Conservation (phyloP, 2,329 filamentous ascomycete genomes). For the Aspergillus sp. region DNA sequence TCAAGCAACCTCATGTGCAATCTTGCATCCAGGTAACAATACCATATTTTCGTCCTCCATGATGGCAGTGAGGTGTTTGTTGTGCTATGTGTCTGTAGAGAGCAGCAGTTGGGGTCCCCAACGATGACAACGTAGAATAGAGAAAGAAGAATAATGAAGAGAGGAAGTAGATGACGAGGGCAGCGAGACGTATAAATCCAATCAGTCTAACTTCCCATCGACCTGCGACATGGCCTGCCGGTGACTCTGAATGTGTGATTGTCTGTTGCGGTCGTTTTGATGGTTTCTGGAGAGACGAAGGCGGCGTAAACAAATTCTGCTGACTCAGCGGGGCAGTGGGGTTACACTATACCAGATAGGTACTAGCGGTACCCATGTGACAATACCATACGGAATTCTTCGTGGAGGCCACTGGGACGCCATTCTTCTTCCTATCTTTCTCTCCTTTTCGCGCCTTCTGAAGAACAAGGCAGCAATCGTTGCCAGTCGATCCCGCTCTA, state of each 20-base stretch:
- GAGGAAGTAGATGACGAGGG: no score
- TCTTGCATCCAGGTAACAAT: constrained; percentile 5
- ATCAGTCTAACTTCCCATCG: no score
- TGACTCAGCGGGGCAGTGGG: constrained; percentile 21
- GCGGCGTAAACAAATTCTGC: constrained; percentile 25
- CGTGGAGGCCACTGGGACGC: neutral
- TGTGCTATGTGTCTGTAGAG: no score
- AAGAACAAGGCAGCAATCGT: no score
- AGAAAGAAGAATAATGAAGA: no score
- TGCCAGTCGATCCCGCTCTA: no score
- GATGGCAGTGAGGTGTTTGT: constrained; percentile 4
- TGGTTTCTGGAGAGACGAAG: constrained; percentile 25
- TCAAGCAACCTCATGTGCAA: neutral
- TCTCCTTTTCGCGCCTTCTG: neutral
- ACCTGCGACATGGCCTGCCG: neutral
- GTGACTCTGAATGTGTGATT: neutral
- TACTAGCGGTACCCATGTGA: constrained; percentile 9
- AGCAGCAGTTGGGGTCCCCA: neutral
- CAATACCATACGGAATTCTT: neutral
- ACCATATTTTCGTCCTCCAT: constrained; percentile 31
- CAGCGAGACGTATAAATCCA: no score
- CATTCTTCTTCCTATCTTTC: neutral
- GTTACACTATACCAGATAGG: constrained; percentile 3
- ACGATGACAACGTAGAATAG: no score
- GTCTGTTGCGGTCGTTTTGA: neutral